phyloP scores from a whole-genome alignment of 106 monocot genomes.

The Acanthochlamys bracteata region DNA sequence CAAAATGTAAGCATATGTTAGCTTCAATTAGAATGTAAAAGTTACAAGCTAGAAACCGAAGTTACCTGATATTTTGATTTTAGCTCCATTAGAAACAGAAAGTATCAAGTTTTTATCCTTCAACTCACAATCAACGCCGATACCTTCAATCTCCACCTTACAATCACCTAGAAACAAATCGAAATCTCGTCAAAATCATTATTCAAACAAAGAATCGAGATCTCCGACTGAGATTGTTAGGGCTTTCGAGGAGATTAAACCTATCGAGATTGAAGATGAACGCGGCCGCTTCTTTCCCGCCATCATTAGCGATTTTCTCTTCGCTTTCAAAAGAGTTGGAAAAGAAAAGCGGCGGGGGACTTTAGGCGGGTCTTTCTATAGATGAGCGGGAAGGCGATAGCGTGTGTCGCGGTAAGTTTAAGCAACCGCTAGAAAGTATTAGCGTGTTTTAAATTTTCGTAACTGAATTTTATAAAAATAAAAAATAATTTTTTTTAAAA shows the following conservation, averaged over 20 bases:
- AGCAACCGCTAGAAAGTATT: no score
- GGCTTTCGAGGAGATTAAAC: conserved; percentile 1
- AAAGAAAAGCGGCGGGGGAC: no score
- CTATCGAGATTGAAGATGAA: conserved; percentile 15
- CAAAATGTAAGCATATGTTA: no score
- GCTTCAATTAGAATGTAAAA: background rate
- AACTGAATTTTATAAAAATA: no score
- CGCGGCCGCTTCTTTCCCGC: conserved; percentile 15
- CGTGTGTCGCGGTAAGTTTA: no score
- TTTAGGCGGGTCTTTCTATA: no score
- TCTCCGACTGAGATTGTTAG: no score
- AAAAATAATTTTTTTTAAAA: no score
- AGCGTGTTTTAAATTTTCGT: no score
- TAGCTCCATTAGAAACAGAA: conserved; percentile 18
- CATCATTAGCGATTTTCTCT: conserved; percentile 2
- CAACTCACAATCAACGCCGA: conserved; percentile 8
- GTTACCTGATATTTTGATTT: conserved; percentile 31
- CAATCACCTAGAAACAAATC: conserved; percentile 45
- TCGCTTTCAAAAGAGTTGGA: conserved; percentile 2
- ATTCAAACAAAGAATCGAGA: no score
- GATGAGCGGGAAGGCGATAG: no score
- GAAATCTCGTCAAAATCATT: no score
- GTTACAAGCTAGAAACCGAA: background rate
- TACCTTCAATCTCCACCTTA: conserved; percentile 33
- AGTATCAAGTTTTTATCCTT: conserved; percentile 20